These are phyloP conservation scores for Allomyces javanicus DNA, from an alignment of 192 early-diverging fungal species.

Conservation along the genomic window DNA sequence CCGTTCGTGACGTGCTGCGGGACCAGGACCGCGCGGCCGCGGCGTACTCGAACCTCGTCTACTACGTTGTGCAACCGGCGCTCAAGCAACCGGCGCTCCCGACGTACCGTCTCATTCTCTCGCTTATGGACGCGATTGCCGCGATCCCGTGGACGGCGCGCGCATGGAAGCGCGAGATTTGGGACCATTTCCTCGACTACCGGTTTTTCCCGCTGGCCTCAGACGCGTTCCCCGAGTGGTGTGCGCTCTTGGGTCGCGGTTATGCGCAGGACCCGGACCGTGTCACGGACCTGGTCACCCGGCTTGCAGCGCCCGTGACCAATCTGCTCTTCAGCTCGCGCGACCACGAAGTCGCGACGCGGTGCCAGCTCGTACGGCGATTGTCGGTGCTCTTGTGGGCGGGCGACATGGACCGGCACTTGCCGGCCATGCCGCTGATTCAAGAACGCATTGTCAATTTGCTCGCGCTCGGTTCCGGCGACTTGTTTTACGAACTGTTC, in stretches of 20 bases:
- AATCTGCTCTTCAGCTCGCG: background rate
- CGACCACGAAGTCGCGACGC: background rate
- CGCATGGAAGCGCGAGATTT: background rate
- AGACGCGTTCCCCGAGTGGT: background rate
- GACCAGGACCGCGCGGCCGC: background rate
- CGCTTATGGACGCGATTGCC: too few relatives aligned
- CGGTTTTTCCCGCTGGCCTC: background rate
- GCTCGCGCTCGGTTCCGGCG: background rate
- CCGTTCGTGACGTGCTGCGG: too few relatives aligned
- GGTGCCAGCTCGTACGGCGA: background rate
- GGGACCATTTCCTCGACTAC: background rate
- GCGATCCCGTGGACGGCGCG: background rate
- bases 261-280: background rate
- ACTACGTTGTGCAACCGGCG: too few relatives aligned
- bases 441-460: background rate
- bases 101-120: too few relatives aligned
- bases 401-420: background rate
- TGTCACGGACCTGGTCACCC: background rate
- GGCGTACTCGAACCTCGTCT: background rate
- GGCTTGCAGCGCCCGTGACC: background rate
- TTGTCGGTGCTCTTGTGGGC: background rate
- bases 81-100: too few relatives aligned
- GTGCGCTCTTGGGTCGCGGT: background rate
- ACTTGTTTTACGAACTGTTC: background rate
- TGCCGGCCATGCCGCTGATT: background rate